These are phyloP conservation scores for Lumnitzera racemosa DNA, from an alignment of 345 rosid species.

Conservation along the genomic window DNA sequence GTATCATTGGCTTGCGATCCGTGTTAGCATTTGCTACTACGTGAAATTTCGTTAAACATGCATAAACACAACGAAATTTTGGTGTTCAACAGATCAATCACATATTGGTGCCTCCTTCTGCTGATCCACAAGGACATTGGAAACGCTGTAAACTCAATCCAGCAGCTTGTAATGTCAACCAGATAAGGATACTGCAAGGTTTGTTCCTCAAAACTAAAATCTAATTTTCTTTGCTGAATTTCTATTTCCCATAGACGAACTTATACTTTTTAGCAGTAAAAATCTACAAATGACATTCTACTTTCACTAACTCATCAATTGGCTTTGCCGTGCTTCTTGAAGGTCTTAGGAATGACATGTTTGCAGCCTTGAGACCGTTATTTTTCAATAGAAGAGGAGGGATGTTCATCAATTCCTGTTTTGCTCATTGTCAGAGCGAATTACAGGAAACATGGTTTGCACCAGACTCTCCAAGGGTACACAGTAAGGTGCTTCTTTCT, in stretches of 20 bases:
- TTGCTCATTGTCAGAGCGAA: constrained; percentile 97
- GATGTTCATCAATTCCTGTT: constrained; percentile 86
- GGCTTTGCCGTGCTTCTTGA: background rate
- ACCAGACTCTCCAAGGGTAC: constrained; percentile 56
- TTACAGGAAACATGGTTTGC: constrained; percentile 82
- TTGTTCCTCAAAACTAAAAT: background rate
- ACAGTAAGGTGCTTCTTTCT: constrained; percentile 43
- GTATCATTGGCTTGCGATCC: too few species aligned
- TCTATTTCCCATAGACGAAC: too few species aligned
- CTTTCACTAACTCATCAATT: too few species aligned
- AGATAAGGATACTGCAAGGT: constrained; percentile 68
- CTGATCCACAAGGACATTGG: constrained; percentile 68
- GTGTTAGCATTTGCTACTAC: background rate
- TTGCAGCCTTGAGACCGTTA: constrained; percentile 41
- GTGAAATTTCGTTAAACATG: background rate
- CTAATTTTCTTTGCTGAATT: too few species aligned
- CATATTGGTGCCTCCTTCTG: constrained; percentile 71
- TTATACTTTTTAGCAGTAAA: background rate
- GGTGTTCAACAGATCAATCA: constrained; percentile 57
- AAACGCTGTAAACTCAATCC: constrained; percentile 58
- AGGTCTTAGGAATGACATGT: constrained; percentile 82
- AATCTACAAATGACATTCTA: too few species aligned
- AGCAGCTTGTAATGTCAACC: constrained; percentile 42
- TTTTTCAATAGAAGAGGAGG: constrained; percentile 38
- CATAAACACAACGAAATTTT: background rate